Base-by-base conservation (phyloP, 2,329 filamentous ascomycete genomes). In the Aureobasidium leucospermi region DNA sequence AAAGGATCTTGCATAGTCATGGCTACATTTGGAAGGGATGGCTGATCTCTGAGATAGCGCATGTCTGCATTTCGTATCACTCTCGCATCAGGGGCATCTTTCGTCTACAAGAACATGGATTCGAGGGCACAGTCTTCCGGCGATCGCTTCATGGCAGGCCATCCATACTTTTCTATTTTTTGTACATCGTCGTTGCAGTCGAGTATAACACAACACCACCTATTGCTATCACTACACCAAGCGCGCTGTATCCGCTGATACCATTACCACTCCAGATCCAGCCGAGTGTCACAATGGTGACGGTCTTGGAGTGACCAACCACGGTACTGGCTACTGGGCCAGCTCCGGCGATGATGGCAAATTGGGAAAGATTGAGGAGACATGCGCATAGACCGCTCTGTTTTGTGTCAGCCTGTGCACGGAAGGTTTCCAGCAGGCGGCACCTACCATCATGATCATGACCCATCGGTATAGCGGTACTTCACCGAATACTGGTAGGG, bases 301-400 rank as follows among this genome's bases (percentile, higher is more conserved):
- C 67, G 15, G 69, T 71, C 63, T 72, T 72, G 62, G 67, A 67
- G 59, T 72, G 70, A 6, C 70, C 70, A 1, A 72, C 68, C 4
- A 72, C 68, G 1, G 69, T 72, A 51, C 68, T 71, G 41, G 65
- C 67, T 3, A 72, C 67, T 11, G 70, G 63, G 13, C 70, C 69
- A 16, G 65, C 67, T 43, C 68, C 66, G 28, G 68, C 65, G 56
- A 72, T 69, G 63, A 72, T 71, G 29, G 68, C 57, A 60, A 71
- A 71, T 52, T 72, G 70, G 5, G 68, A 68, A 15, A 72, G 63
- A 68, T 87, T 87, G 72, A 88, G 85, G 58, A 86, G 72, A 39
- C 81, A 81, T 9, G 85, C 85, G 63, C 86, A 83, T 6, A 80
- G 62, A 16, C 85, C 85, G 60, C 83, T 86, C 82, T 86, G 46